Evolutionary conservation across 768 basidiomycete genomes (phyloP), one percentile per base, ranked within the genome.

Genomic region (Sarcodon sp.): DNA sequence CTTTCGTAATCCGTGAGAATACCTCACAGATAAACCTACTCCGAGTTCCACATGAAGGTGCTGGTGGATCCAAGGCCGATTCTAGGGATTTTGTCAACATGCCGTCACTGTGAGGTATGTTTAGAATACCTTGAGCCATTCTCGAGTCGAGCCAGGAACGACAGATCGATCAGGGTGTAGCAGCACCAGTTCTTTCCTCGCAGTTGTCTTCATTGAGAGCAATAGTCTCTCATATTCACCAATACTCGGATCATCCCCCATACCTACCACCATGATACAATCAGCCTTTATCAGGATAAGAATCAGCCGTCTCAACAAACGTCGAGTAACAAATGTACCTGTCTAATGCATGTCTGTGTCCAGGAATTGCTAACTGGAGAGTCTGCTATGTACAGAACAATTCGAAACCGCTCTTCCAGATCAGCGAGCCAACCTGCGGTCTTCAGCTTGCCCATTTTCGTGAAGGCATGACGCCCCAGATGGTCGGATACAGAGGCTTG

Each of bases 321-420:
- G 8, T 9, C 6, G 18, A 15, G 39, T 31, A 16, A 9, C 10
- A 35, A 13, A n/a, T 16, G n/a, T 49, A 86, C 87, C 72, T 97
- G 94, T 21, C 91, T 78, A 52, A 99, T 93, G 61, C 93, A 98
- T 0, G 92, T 98, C 64, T 97, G 87, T 32, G 94, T 98, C 96
- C 96, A 99, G 15, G 90, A 86, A 50, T 89, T 93, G 49, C 79
- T 87, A 34, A 94, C 91, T 0, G 93, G 82, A 0, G 94, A 91
- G 64, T 99, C 93, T 6, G 88, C 94, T 33, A 99, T 90, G 59
- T 98, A 98, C 12, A 99, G 74, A 0, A 98, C 93, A 3, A 81
- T 96, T 31, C 90, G 76, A 59, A 85, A 96, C 58, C 87, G 77
- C 66, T 97, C 89, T 61, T 97, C 92, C 60, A 86, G 84, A 63